Evolutionary conservation across 306 rosid genomes (phyloP).

Genomic region (Dryas drummondii): DNA sequence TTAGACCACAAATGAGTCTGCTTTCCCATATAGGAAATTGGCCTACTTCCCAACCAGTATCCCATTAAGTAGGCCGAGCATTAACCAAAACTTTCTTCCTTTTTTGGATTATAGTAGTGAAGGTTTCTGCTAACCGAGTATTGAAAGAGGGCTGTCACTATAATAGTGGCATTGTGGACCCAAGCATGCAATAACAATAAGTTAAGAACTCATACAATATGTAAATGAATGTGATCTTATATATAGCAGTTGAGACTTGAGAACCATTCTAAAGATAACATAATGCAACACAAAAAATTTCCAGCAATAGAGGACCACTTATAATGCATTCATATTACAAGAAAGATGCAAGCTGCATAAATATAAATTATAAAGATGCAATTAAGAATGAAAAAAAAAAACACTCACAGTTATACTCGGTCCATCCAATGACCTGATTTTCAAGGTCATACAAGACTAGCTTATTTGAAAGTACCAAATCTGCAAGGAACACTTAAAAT

Average conservation of each 20-base stretch:
- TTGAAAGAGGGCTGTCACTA: background rate
- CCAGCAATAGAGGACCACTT: background rate
- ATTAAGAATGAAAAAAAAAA: background rate
- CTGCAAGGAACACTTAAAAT: slow-evolving; percentile 48
- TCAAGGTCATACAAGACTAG: slow-evolving; percentile 88
- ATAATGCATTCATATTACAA: background rate
- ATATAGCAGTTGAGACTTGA: background rate
- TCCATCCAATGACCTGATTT: slow-evolving; percentile 87
- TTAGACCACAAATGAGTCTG: background rate
- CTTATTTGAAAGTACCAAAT: slow-evolving; percentile 91
- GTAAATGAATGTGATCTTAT: background rate
- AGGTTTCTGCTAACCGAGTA: background rate
- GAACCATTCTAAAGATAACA: background rate
- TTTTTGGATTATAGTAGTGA: background rate
- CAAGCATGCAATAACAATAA: background rate
- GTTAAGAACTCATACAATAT: background rate
- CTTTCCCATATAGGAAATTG: background rate
- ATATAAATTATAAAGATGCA: background rate
- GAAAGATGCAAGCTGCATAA: slow-evolving; percentile 5
- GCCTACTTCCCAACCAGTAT: background rate
- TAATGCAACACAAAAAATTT: background rate
- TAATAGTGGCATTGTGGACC: background rate
- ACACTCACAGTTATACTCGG: slow-evolving; percentile 89
- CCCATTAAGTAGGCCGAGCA: background rate
- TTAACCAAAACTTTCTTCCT: background rate